Base-by-base conservation (phyloP, 1,284 basidiomycete species). In the Cryptococcus hybrid region DNA sequence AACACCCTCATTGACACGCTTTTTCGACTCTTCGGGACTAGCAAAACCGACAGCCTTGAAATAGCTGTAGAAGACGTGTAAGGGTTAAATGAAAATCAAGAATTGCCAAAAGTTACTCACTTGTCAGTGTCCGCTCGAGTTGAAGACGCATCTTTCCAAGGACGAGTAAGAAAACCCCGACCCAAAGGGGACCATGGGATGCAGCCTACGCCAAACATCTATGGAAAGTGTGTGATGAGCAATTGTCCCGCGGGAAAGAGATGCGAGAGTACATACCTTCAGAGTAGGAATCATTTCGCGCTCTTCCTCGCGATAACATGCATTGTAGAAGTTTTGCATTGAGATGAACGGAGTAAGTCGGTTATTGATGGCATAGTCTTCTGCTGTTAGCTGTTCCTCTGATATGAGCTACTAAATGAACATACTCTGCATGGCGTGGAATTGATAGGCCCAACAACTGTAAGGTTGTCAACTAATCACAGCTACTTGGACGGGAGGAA, bases 281-380 rank as follows among this genome's bases (percentile, higher is more conserved):
- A 63, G 51, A 8, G 59, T 65, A 5, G 84, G 84, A 67, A 84
- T 81, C 84, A 86, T 85, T 68, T 86, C 84, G 9, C 84, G 78
- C 68, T 85, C 85, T 60, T 86, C 84, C 62, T 86, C 84, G 5
- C 84, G 79, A 59, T 86, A 85, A n/a, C 83, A 54, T 6, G 64
- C 63, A 51, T 64, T 66, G 55, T 69, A 61, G 53, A 62, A 66
- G 51, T 86, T 85, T 69, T 88, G 86, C 85, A 87, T 86, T 3
- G 83, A 84, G 60, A 85, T 82, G 73, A 85, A 85, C 0, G 82
- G 83, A 0, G 84, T 85, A 24, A 85, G 75, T n/a, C 82, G 80
- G 66, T 85, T 80, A 18, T 57, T 60, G 51, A 69, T 68, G n/a
- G 72, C 72, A 51, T 73, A 73, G 56, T 68, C 68, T 67, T 35